A percentile compares a stretch with the other conserved stretches of the same genome.
Evolutionary conservation across 2,329 filamentous ascomycete genomes (phyloP).

Genomic region (Ophidiomyces ophidiicola): DNA sequence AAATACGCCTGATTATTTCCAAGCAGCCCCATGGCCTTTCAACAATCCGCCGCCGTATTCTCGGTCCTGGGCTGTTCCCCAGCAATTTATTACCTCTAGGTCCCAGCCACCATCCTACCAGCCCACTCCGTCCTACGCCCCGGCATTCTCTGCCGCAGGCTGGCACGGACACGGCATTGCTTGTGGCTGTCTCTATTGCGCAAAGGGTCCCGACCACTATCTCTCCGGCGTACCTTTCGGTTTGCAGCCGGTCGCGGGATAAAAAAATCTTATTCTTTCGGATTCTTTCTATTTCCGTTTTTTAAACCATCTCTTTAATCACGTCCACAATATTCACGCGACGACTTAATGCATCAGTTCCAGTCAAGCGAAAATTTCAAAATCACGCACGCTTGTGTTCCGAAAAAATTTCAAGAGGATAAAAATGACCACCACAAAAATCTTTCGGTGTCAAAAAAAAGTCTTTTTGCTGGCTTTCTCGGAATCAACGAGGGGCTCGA

Average conservation of each 20-base stretch:
- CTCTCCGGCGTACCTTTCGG: constrained; percentile 35
- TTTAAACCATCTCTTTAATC: constrained; percentile 9
- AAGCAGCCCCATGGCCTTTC: constrained; percentile 33
- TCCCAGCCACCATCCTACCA: constrained; percentile 38
- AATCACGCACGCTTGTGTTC: constrained; percentile 6
- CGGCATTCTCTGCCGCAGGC: constrained; percentile 35
- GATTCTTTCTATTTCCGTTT: constrained; percentile 15
- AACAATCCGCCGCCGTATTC: constrained; percentile 32
- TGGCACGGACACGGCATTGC: constrained; percentile 38
- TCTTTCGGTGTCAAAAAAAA: constrained; percentile 8
- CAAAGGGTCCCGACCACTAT: constrained; percentile 40
- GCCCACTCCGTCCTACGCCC: constrained; percentile 37
- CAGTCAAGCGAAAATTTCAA: constrained; percentile 10
- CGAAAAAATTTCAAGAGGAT: constrained; percentile 1
- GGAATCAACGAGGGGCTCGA: constrained; percentile 1
- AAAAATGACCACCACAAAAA: constrained; percentile 7
- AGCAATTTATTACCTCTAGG: constrained; percentile 29
- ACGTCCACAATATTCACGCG: constrained; percentile 4
- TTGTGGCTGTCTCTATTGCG: constrained; percentile 39
- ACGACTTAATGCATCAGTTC: constrained; percentile 10
- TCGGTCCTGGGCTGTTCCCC: constrained; percentile 29
- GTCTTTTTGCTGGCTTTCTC: constrained; percentile 1
- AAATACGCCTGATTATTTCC: constrained; percentile 38
- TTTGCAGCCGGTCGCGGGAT: constrained; percentile 38
- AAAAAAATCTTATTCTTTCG: constrained; percentile 18